These are phyloP conservation scores for Halophytophthora batemanensis DNA, from an alignment of 352 stramenopile genomes.

Conservation along the genomic window DNA sequence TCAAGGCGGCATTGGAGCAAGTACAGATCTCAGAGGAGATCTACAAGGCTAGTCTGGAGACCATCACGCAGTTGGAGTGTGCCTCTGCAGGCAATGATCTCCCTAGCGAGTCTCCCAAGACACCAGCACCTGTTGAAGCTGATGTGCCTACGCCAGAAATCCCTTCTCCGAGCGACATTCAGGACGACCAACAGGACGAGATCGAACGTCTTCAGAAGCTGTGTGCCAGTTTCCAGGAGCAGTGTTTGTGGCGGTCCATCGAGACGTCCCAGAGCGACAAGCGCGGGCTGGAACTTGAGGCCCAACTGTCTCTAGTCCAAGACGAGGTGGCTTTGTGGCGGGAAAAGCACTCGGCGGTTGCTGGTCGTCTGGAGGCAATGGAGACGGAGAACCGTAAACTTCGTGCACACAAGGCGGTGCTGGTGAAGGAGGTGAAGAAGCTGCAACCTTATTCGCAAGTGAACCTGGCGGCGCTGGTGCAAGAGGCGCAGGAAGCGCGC, in stretches of 20 bases:
- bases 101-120: background rate
- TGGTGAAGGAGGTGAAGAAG: constrained; percentile 69
- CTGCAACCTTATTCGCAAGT: constrained; percentile 65
- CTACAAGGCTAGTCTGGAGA: constrained; percentile 65
- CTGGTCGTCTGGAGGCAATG: constrained; percentile 17
- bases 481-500: constrained; percentile 65
- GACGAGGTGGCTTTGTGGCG: constrained; percentile 27
- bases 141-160: too few relatives aligned
- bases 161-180: too few relatives aligned
- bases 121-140: background rate
- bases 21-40: constrained; percentile 53
- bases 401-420: constrained; percentile 48
- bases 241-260: constrained; percentile 74
- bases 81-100: background rate
- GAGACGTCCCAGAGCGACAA: too few relatives aligned
- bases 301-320: constrained; percentile 29
- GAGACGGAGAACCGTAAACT: constrained; percentile 38
- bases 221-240: constrained; percentile 68
- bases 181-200: constrained; percentile 23
- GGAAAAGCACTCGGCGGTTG: constrained; percentile 20
- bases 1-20: constrained; percentile 34
- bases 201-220: constrained; percentile 42
- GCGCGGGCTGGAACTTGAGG: constrained; percentile 61
- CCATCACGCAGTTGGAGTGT: constrained; percentile 49
- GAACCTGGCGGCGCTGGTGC: constrained; percentile 56